phyloP scores from a whole-genome alignment of 1,284 basidiomycete genomes.

The Sphagnurus paluster region DNA sequence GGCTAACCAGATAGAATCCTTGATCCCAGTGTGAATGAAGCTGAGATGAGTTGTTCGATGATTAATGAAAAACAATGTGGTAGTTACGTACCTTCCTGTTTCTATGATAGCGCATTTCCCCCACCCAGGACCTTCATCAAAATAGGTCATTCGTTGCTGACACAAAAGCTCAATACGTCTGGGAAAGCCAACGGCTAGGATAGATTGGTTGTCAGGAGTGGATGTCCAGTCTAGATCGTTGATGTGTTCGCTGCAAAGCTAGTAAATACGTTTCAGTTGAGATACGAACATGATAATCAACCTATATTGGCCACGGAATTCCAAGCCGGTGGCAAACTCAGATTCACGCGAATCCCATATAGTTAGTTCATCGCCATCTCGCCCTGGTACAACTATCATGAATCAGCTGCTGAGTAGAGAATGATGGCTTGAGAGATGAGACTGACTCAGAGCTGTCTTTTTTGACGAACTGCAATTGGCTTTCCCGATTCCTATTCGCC shows the following conservation, averaged over 20 bases:
- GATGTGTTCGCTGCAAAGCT: conserved; percentile 52
- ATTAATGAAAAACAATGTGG: conserved; percentile 3
- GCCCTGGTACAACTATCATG: conserved; percentile 51
- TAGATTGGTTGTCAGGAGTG: conserved; percentile 86
- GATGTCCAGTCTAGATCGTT: conserved; percentile 89
- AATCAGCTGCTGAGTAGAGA: no score
- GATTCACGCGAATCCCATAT: conserved; percentile 95
- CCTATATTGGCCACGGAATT: conserved; percentile 67
- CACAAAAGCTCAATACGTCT: conserved; percentile 81
- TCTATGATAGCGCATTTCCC: conserved; percentile 72
- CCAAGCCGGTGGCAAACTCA: conserved; percentile 90
- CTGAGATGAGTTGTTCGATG: conserved; percentile 34
- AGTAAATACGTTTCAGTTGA: conserved; percentile 15
- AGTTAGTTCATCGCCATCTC: conserved; percentile 73
- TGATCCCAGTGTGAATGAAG: conserved; percentile 75
- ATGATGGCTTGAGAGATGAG: no score
- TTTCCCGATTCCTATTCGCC: conserved; percentile 58
- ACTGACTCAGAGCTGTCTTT: conserved; percentile 78
- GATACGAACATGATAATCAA: conserved; percentile 31
- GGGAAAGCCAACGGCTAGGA: conserved; percentile 83
- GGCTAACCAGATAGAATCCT: conserved; percentile 86
- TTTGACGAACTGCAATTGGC: conserved; percentile 87
- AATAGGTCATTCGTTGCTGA: conserved; percentile 88
- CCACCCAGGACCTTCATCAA: conserved; percentile 82
- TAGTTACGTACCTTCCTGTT: conserved; percentile 54